Base-by-base conservation (phyloP, 2,329 filamentous ascomycete genomes). In the Phoma sp. region DNA sequence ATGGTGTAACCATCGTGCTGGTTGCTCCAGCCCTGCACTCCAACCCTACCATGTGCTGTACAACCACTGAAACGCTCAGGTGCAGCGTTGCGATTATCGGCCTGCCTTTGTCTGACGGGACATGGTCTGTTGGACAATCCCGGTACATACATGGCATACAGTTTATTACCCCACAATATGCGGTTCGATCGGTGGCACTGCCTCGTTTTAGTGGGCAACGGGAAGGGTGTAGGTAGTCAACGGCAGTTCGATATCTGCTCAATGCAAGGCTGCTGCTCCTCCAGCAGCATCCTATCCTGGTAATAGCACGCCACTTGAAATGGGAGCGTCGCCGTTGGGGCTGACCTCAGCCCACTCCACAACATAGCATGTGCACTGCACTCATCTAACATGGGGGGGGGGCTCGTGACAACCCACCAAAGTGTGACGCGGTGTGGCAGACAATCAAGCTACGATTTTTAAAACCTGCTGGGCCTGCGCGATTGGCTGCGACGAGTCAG, bases 381-480 rank as follows among this genome's bases (percentile, higher is more conserved):
- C 56, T 57, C 61, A 61, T 61, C 43, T 57, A 59, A 56, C 29
- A 32, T 57, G 58, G n/a, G n/a, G n/a, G n/a, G n/a, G n/a, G n/a
- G n/a, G 54, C 65, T 62, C 59, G 64, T 66, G 63, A 65, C 62
- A 49, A 57, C 49, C 37, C 62, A 40, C 37, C 62, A 40, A 56
- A 57, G 48, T 38, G 57, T 60, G 57, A 57, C 65, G 64, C 61
- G 64, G 70, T 73, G 69, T 72, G 70, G 68, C 64, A 70, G 58
- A 65, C 69, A 73, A 72, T 72, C 63, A 71, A 73, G 64, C 47
- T 57, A 65, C 61, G 63, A 66, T 62, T 50, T 56, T 47, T 59
- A 58, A 55, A 49, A n/a, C n/a, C n/a, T n/a, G n/a, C n/a, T 55
- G 43, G 33, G 10, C 34, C 23, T 56, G 45, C 54, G 58, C 62